A percentile compares a stretch with the other conserved stretches of the same genome.
These are phyloP conservation scores for Dendrocalamus latiflorus DNA, from an alignment of 202 grass and related monocot species.

Conservation along the genomic window DNA sequence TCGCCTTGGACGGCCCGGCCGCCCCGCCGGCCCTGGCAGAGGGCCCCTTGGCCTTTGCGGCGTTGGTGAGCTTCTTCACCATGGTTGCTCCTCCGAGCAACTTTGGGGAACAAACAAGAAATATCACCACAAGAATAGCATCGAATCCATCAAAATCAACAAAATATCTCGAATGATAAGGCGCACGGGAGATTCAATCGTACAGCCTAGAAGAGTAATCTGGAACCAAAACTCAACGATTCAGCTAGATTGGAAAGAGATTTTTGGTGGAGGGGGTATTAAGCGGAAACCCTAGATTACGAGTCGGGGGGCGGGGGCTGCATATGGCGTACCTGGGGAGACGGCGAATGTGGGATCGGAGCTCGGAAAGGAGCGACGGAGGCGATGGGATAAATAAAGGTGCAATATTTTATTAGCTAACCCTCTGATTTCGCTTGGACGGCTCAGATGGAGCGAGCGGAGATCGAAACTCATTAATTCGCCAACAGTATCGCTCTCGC, in stretches of 20 bases:
- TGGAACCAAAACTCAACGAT: neutral
- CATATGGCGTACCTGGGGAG: neutral
- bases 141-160: neutral
- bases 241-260: neutral
- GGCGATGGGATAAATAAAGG: neutral
- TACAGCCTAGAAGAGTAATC: neutral
- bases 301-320: neutral
- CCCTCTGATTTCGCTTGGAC: neutral
- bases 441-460: neutral
- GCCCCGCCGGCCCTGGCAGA: neutral
- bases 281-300: neutral
- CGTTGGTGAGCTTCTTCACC: conserved; percentile 26
- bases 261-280: neutral
- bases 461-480: neutral
- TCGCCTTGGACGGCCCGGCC: neutral
- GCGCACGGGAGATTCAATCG: neutral
- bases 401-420: no score
- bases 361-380: no score
- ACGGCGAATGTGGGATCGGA: neutral
- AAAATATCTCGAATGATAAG: neutral
- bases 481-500: neutral
- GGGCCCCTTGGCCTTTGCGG: conserved; percentile 1
- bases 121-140: neutral
- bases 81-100: conserved; percentile 10
- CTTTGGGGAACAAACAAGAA: conserved; percentile 18